These are phyloP conservation scores for Vitis labrusca DNA, from an alignment of 164 flowering plant genomes.

Conservation along the genomic window DNA sequence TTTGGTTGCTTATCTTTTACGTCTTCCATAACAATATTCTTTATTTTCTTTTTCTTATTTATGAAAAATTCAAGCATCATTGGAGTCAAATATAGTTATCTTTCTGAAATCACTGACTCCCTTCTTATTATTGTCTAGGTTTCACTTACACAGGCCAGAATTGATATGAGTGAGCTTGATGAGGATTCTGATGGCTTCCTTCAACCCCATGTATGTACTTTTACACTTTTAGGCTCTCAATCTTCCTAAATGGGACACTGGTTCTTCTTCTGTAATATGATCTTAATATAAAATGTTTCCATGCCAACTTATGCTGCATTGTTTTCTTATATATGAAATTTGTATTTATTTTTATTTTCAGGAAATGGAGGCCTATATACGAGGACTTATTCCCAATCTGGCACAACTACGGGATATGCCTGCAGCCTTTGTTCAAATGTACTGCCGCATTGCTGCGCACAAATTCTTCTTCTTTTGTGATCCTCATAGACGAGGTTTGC, in stretches of 20 bases:
- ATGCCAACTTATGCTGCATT: neutral
- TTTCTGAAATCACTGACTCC: neutral
- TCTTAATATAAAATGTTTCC: neutral
- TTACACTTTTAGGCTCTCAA: neutral
- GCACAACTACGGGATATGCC: constrained; percentile 98
- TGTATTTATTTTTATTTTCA: constrained; percentile 20
- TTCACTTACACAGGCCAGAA: constrained; percentile 97
- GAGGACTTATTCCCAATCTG: constrained; percentile 94
- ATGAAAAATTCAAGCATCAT: too few species aligned
- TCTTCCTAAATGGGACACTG: neutral
- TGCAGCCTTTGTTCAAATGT: constrained; percentile 76
- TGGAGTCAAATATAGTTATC: neutral
- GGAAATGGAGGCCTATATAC: constrained; percentile 98
- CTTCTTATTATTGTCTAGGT: constrained; percentile 51
- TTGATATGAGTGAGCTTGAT: constrained; percentile 99
- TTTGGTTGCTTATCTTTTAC: too few species aligned
- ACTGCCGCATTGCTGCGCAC: constrained; percentile 94
- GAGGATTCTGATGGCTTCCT: constrained; percentile 99
- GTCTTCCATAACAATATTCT: too few species aligned
- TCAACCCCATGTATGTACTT: constrained; percentile 71
- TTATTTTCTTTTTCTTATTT: too few species aligned
- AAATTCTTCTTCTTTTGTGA: constrained; percentile 99
- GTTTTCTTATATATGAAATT: neutral
- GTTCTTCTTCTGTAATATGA: neutral
- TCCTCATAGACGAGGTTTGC: constrained; percentile 92